These are phyloP conservation scores for Phyllosticta ampelicida DNA, from an alignment of 2,329 filamentous ascomycete species.

Conservation along the genomic window DNA sequence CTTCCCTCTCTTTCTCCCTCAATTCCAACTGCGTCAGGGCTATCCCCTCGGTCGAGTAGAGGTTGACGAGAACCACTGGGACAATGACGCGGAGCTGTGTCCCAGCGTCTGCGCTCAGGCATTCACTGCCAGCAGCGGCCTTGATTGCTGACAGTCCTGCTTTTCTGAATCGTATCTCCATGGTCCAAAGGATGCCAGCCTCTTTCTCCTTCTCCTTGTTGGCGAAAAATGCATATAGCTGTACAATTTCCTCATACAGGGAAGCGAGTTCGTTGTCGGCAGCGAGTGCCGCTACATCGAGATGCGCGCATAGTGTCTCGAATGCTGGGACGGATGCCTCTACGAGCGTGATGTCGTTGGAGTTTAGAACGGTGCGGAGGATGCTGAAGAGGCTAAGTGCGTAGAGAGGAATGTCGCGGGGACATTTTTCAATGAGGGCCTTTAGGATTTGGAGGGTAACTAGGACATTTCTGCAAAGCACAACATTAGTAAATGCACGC, in stretches of 20 bases:
- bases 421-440: slow-evolving; percentile 84
- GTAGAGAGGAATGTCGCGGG: slow-evolving; percentile 82
- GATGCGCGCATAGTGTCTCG: slow-evolving; percentile 76
- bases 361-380: slow-evolving; percentile 69
- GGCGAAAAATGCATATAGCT: slow-evolving; percentile 68
- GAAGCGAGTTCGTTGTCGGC: slow-evolving; percentile 74
- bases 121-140: slow-evolving; percentile 69
- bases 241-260: slow-evolving; percentile 74
- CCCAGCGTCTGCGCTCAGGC: slow-evolving; percentile 61
- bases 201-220: slow-evolving; percentile 48
- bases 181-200: slow-evolving; percentile 53
- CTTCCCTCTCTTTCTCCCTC: slow-evolving; percentile 58
- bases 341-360: slow-evolving; percentile 82
- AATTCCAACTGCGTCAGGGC: slow-evolving; percentile 58
- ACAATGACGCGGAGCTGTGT: slow-evolving; percentile 70
- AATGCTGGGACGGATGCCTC: slow-evolving; percentile 83
- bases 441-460: slow-evolving; percentile 89
- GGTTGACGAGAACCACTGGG: slow-evolving; percentile 75
- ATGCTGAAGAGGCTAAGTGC: slow-evolving; percentile 76
- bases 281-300: slow-evolving; percentile 74
- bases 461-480: slow-evolving; percentile 64
- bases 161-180: slow-evolving; percentile 54
- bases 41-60: slow-evolving; percentile 64
- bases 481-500: slow-evolving; percentile 3
- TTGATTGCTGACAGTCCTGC: slow-evolving; percentile 59